Evolutionary conservation across 73 alveolate genomes (phyloP).

Genomic region (Paramecium sexaurelia): DNA sequence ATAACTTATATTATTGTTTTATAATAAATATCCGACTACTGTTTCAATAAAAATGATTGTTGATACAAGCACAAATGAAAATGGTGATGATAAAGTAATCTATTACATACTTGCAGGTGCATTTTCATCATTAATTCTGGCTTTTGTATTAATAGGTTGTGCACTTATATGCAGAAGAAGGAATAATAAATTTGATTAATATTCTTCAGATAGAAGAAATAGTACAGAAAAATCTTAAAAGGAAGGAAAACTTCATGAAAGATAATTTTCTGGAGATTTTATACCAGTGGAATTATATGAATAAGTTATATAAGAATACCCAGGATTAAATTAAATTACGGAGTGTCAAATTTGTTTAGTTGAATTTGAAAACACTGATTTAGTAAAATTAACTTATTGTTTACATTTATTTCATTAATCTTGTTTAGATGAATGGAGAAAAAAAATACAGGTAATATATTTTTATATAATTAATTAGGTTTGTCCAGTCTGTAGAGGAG

Average conservation of each 20-base stretch:
- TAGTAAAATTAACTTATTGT: neutral
- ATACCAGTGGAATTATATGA: neutral
- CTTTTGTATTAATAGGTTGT: neutral
- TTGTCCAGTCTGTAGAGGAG: neutral
- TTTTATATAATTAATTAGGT: neutral
- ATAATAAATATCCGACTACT: neutral
- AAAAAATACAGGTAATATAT: neutral
- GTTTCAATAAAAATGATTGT: neutral
- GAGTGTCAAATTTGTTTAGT: neutral
- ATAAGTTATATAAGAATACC: neutral
- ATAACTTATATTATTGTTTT: neutral
- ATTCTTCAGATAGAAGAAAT: neutral
- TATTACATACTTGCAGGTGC: neutral
- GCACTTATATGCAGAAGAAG: neutral
- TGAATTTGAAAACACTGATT: neutral
- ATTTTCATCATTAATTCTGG: neutral
- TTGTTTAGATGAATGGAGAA: constrained; percentile 16
- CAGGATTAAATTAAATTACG: neutral
- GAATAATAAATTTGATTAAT: neutral
- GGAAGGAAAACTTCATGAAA: neutral
- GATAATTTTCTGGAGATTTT: neutral
- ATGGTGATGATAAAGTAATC: neutral
- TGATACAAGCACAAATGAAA: neutral
- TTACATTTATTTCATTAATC: neutral
- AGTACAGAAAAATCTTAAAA: neutral